Conservation (phyloP, 148 eudicot genomes). For the Hydrangea macrophylla region DNA sequence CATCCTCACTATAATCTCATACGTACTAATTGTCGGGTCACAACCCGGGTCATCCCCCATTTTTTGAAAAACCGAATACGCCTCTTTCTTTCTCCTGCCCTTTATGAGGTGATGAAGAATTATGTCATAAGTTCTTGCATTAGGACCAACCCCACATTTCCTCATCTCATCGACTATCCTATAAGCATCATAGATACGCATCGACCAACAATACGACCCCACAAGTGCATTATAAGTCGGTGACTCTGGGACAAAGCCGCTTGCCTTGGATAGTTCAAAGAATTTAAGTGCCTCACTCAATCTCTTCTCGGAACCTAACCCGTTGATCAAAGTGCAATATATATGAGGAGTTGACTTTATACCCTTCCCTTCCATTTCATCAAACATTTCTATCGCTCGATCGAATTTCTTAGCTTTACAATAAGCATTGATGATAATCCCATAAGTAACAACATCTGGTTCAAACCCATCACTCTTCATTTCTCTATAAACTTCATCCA, state of each 20-base stretch:
- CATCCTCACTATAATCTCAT: conserved; percentile 81
- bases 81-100: conserved; percentile 49
- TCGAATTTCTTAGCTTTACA: conserved; percentile 56
- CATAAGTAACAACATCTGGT: conserved; percentile 78
- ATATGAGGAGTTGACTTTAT: conserved; percentile 59
- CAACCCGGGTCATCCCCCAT: conserved; percentile 51
- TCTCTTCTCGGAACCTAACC: conserved; percentile 63
- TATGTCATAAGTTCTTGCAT: conserved; percentile 73
- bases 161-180: conserved; percentile 70
- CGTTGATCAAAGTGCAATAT: conserved; percentile 79
- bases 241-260: conserved; percentile 48
- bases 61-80: conserved; percentile 52
- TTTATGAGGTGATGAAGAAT: conserved; percentile 73
- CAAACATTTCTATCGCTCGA: conserved; percentile 49
- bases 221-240: conserved; percentile 84
- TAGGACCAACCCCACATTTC: conserved; percentile 60
- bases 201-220: conserved; percentile 78
- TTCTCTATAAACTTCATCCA: conserved; percentile 67
- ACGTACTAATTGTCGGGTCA: conserved; percentile 61
- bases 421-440: conserved; percentile 74
- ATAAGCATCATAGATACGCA: conserved; percentile 65
- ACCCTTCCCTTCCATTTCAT: conserved; percentile 55
- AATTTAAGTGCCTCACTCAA: conserved; percentile 59
- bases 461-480: conserved; percentile 73
- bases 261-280: conserved; percentile 54